These are phyloP conservation scores for Leccinum barrowsii DNA, from an alignment of 768 basidiomycete genomes.

Conservation along the genomic window DNA sequence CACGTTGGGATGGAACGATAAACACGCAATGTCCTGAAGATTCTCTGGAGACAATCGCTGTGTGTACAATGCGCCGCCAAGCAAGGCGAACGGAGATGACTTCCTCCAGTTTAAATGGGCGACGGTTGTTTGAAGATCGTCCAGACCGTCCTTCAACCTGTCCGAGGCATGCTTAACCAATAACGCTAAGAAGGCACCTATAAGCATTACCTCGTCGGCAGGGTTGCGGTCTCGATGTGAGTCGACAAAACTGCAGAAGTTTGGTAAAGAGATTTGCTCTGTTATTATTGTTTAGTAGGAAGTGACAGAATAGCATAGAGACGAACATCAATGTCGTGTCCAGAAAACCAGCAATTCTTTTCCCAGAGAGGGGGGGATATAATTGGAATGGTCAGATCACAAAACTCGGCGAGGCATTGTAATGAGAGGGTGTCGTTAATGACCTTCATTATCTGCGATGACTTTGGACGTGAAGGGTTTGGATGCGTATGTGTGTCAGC, in stretches of 20 bases:
- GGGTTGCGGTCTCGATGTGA: slow-evolving; percentile 55
- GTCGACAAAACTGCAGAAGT: slow-evolving; percentile 57
- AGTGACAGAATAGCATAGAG: slow-evolving; percentile 8
- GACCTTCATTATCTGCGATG: slow-evolving; percentile 37
- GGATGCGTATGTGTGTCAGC: background rate
- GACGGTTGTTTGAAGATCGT: slow-evolving; percentile 44
- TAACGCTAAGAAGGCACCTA: background rate
- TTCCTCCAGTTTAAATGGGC: slow-evolving; percentile 52
- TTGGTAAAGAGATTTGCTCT: slow-evolving; percentile 42
- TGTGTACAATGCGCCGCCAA: slow-evolving; percentile 52
- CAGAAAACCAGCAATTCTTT: slow-evolving; percentile 26
- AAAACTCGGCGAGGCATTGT: slow-evolving; percentile 46
- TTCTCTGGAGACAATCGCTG: slow-evolving; percentile 26
- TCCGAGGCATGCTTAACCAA: background rate
- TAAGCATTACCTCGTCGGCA: slow-evolving; percentile 53
- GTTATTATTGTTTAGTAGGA: slow-evolving; percentile 6
- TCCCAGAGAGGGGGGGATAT: slow-evolving; percentile 44
- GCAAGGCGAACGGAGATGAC: slow-evolving; percentile 49
- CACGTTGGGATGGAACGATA: slow-evolving; percentile 36
- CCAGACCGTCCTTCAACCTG: slow-evolving; percentile 34
- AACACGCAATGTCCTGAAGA: slow-evolving; percentile 34
- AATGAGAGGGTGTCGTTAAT: slow-evolving; percentile 65
- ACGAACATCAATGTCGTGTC: slow-evolving; percentile 17
- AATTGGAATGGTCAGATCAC: slow-evolving; percentile 50
- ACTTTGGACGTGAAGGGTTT: slow-evolving; percentile 25